Base-by-base conservation (phyloP, 2,329 filamentous ascomycete species). In the Aspergillus terreus region DNA sequence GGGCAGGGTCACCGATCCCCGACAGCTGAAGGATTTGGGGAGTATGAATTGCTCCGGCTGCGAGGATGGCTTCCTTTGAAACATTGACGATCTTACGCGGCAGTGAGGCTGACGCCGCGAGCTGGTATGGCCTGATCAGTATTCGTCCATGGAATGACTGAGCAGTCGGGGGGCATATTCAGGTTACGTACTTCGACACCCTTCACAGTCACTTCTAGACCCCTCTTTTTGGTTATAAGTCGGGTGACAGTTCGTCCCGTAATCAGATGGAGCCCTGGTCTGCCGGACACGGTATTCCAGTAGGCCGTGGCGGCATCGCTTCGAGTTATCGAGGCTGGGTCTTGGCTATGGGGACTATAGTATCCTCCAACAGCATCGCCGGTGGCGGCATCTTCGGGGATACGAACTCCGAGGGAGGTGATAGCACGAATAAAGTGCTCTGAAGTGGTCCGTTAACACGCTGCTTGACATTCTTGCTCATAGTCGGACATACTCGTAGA, bases 1-100 rank as follows among this genome's bases (percentile, higher is more conserved):
- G 3, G 4, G 27, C 7, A 4, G 40, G 32, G n/a, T 44, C 40
- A 12, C 50, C 50, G 10, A 52, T 48, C 19, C 50, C 50, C 19
- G 50, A 52, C 15, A 52, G 40, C 15, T 52, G 45, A 4, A 52
- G 15, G n/a, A 52, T 23, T 23, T 52, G 45, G 9, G 50, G 50
- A 10, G 50, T 45, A 38, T 52, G 45, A 14, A 48, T 44, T 15
- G 50, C 50, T 4, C 50, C 50, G 4, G 50, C 50, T 40, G 50
- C 50, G 6, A 52, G 30, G 21, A 52, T 44, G 6, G 33, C 40
- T 27, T 52, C 50, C 14, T 45, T 44, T 14, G 17, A 19, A 19
- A 44, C 50, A 4, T 41, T 44, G 32, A 52, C 50, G 9, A 35
- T 38, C 17, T 44, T 49, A 23, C 23, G 47, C 11, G 15, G 32